These are phyloP conservation scores for Ophiostoma piceae DNA, from an alignment of 2,329 filamentous ascomycete species.

Conservation along the genomic window DNA sequence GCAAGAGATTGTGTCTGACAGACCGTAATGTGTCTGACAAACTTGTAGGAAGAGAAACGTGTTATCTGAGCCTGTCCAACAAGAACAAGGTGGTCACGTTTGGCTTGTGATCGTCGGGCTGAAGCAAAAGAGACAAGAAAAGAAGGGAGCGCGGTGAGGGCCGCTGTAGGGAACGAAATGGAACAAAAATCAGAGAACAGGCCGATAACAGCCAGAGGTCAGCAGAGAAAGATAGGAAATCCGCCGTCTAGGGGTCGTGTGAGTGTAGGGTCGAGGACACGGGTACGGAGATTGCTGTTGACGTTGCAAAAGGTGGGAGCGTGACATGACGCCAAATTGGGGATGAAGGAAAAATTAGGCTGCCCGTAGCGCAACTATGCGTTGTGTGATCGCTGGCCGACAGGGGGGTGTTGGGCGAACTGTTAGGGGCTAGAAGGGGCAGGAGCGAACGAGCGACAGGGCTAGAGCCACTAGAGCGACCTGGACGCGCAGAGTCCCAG, in stretches of 20 bases:
- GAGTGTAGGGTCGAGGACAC: background rate
- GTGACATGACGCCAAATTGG: slow-evolving; percentile 24
- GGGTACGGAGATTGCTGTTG: slow-evolving; percentile 11
- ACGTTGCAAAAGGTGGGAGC: slow-evolving; percentile 18
- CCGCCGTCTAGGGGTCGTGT: background rate
- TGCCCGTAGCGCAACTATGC: slow-evolving; percentile 16
- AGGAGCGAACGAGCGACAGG: slow-evolving; percentile 9
- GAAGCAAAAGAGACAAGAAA: background rate
- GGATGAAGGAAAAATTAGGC: slow-evolving; percentile 19
- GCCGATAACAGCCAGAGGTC: background rate
- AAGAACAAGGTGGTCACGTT: background rate
- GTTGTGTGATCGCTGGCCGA: background rate
- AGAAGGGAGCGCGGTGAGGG: background rate
- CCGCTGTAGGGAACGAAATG: background rate
- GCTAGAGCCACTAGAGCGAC: background rate
- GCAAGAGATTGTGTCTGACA: background rate
- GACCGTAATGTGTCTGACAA: background rate
- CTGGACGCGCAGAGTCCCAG: slow-evolving; percentile 3
- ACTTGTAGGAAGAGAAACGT: background rate
- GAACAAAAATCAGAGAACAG: background rate
- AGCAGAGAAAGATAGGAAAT: slow-evolving; percentile 6
- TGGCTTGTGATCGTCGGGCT: slow-evolving; percentile 22
- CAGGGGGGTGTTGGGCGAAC: background rate
- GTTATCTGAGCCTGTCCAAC: slow-evolving; percentile 6
- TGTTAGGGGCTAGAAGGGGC: background rate